A percentile compares a stretch with the other conserved stretches of the same genome.
Evolutionary conservation across 805 yeast genomes (phyloP).

Genomic region (Candida nonsorbophila): DNA sequence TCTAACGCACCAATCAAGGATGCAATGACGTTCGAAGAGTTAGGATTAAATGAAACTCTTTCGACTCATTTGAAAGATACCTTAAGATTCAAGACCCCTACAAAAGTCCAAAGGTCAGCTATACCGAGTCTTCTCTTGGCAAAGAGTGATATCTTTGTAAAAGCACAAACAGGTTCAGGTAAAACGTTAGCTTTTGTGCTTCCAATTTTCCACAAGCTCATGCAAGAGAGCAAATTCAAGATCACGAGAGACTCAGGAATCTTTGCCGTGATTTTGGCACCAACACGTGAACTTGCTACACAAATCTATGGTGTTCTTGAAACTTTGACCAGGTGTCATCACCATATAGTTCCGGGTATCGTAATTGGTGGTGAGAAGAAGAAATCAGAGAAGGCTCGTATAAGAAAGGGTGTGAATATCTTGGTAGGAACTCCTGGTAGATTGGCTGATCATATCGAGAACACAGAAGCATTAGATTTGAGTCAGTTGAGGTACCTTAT

Average conservation of each 20-base stretch:
- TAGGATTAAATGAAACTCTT: conserved; percentile 59
- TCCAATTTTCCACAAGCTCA: conserved; percentile 73
- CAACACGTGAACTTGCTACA: conserved; percentile 91
- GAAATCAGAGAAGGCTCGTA: conserved; percentile 91
- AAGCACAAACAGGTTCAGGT: conserved; percentile 98
- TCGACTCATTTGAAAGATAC: conserved; percentile 50
- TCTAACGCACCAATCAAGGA: conserved; percentile 86
- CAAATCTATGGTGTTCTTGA: conserved; percentile 85
- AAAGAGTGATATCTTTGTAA: conserved; percentile 69
- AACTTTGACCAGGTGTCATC: conserved; percentile 67
- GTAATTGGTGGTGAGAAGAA: conserved; percentile 98
- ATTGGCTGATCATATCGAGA: conserved; percentile 87
- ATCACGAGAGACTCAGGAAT: conserved; percentile 69
- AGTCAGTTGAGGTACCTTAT: conserved; percentile 80
- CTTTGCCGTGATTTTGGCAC: conserved; percentile 84
- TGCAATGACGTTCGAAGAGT: conserved; percentile 61
- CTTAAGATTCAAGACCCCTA: conserved; percentile 62
- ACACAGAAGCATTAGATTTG: conserved; percentile 71
- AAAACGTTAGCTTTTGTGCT: conserved; percentile 84
- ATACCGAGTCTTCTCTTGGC: conserved; percentile 47
- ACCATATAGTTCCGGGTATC: conserved; percentile 88
- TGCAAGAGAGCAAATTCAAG: conserved; percentile 41
- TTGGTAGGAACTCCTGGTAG: conserved; percentile 98
- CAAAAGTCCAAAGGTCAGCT: conserved; percentile 79
- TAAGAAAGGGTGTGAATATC: conserved; percentile 92